Evolutionary conservation across 495 filamentous ascomycete genomes (phyloP).

Genomic region (Neohortaea acidophila): DNA sequence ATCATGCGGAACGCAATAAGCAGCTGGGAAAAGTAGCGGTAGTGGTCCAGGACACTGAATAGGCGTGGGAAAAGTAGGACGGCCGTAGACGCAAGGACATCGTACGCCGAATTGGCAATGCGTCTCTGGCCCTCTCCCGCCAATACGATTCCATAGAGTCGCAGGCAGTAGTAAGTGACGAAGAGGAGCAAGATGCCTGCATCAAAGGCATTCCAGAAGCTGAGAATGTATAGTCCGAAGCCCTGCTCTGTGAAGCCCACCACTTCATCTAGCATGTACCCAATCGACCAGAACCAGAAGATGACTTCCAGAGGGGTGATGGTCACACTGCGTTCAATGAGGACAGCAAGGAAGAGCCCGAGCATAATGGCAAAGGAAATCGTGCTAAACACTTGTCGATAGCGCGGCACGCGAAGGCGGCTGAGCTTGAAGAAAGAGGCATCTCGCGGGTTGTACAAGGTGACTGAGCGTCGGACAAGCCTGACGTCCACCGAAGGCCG

Average conservation of each 20-base stretch:
- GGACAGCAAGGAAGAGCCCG: conserved; percentile 65
- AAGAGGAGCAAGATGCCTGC: conserved; percentile 75
- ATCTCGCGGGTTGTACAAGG: conserved; percentile 77
- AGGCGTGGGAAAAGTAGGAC: conserved; percentile 79
- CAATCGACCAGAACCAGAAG: conserved; percentile 94
- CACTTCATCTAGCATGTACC: conserved; percentile 59
- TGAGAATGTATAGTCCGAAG: conserved; percentile 88
- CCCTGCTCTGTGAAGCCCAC: conserved; percentile 34
- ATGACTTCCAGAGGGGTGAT: conserved; percentile 72
- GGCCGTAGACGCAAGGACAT: conserved; percentile 76
- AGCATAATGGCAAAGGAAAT: conserved; percentile 67
- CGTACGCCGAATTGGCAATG: conserved; percentile 69
- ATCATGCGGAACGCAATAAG: conserved; percentile 87
- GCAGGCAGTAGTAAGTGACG: conserved; percentile 73
- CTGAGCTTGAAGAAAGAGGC: conserved; percentile 85
- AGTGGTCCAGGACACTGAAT: conserved; percentile 84
- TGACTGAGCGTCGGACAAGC: conserved; percentile 47
- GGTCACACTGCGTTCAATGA: conserved; percentile 48
- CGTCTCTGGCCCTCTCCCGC: conserved; percentile 47
- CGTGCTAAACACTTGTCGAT: conserved; percentile 77
- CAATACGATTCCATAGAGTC: conserved; percentile 69
- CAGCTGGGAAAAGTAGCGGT: conserved; percentile 85
- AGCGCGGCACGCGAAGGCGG: conserved; percentile 72
- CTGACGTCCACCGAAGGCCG: conserved; percentile 3
- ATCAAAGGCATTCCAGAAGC: conserved; percentile 92